Conservation (phyloP, 2,329 filamentous ascomycete species). For the Hirsutella rhossiliensis region DNA sequence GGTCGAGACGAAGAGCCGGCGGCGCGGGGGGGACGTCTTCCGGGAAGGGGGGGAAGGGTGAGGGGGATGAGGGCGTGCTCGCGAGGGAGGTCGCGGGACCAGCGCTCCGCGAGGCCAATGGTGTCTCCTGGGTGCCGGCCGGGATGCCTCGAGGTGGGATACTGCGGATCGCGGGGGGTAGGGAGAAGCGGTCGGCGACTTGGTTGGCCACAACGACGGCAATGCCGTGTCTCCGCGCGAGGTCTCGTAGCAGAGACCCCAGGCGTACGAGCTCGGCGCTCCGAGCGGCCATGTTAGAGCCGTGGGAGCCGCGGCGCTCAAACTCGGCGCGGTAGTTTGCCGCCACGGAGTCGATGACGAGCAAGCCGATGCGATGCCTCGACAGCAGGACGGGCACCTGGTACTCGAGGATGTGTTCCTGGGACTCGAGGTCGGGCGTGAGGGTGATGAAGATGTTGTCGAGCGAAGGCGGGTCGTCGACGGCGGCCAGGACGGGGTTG, state of each 20-base stretch:
- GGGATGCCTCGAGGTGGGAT: background rate
- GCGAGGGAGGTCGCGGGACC: conserved; percentile 15
- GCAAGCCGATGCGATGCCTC: conserved; percentile 64
- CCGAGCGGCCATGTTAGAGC: conserved; percentile 58
- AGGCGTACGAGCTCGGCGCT: conserved; percentile 66
- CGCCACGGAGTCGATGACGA: conserved; percentile 84
- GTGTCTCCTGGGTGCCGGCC: conserved; percentile 28
- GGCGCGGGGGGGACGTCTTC: conserved; percentile 19
- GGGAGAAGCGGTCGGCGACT: conserved; percentile 73
- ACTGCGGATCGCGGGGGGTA: background rate
- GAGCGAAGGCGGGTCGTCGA: conserved; percentile 43
- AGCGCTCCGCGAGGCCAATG: conserved; percentile 32
- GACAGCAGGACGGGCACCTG: conserved; percentile 79
- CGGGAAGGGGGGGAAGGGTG: conserved; percentile 16
- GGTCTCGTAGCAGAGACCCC: conserved; percentile 60
- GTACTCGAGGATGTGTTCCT: conserved; percentile 88
- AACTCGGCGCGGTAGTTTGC: conserved; percentile 94
- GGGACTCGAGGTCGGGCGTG: conserved; percentile 81
- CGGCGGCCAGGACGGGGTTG: conserved; percentile 44
- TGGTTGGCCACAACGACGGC: conserved; percentile 92
- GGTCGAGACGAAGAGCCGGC: conserved; percentile 59
- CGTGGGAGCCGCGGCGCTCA: conserved; percentile 40
- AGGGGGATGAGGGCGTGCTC: conserved; percentile 25
- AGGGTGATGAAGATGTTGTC: conserved; percentile 69
- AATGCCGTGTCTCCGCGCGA: conserved; percentile 63